Conservation (phyloP, 495 filamentous ascomycete genomes). For the Lophiotrema nucula region DNA sequence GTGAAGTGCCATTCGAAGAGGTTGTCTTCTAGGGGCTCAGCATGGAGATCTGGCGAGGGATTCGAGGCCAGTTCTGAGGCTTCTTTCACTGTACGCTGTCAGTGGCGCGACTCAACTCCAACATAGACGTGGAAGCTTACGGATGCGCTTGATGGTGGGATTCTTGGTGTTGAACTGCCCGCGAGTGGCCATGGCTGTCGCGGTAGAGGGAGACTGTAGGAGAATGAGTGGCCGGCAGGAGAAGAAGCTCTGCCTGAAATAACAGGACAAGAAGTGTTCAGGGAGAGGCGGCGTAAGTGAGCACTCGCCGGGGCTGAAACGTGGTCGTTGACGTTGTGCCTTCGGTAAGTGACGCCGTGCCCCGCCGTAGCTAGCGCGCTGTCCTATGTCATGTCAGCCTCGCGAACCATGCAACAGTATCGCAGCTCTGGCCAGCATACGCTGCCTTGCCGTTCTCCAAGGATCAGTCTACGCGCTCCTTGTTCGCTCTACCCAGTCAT, state of each 20-base stretch:
- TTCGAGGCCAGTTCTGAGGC: constrained; percentile 74
- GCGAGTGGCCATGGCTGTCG: constrained; percentile 39
- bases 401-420: too few species aligned
- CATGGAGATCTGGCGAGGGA: constrained; percentile 79
- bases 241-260: neutral
- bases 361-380: constrained; percentile 12
- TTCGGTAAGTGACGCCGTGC: constrained; percentile 4
- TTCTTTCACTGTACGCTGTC: constrained; percentile 66
- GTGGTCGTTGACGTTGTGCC: constrained; percentile 12
- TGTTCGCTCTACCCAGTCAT: too few species aligned
- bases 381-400: neutral
- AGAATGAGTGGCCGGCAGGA: neutral
- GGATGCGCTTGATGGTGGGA: constrained; percentile 75
- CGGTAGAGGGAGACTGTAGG: neutral
- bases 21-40: constrained; percentile 76
- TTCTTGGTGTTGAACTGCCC: constrained; percentile 70
- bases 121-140: constrained; percentile 42
- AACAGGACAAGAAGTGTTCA: neutral
- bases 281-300: neutral
- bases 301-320: constrained; percentile 9
- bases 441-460: too few species aligned
- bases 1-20: constrained; percentile 99
- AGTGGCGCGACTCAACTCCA: constrained; percentile 1
- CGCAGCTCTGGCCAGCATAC: too few species aligned
- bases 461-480: too few species aligned